Evolutionary conservation across 148 eudicot genomes (phyloP), one percentile per base, ranked within the genome.

Genomic region (Dianthus caryophyllus): DNA sequence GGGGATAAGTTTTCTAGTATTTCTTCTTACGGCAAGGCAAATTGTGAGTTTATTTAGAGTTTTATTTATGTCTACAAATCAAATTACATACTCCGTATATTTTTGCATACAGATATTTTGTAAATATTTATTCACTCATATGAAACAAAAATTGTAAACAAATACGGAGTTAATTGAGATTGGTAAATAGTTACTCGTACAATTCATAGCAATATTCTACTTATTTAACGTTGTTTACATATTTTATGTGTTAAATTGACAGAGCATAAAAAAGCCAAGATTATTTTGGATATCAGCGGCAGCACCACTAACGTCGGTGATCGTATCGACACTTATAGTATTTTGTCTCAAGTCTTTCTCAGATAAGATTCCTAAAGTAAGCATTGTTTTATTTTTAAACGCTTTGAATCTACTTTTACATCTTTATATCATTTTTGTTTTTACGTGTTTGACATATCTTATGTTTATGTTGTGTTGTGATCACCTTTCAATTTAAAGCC

Each of bases 221-320:
- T 47, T 24, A 14, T 64, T 9, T 56, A 10, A 1, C 71, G 4
- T 53, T 71, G 72, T 66, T 50, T 33, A 43, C 20, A 21, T 60
- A 25, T 55, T 30, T 36, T 8, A 20, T 61, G 48, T 38, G 5
- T 2, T 67, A 1, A 58, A 64, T 46, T 50, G 18, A 66, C 84
- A 92, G 96, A 87, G 91, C 79, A 57, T 74, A 71, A 84, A 65
- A 65, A 87, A 77, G 43, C 89, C 89, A 6, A 84, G 68, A 63
- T 79, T 85, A 26, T 92, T 92, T 64, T 92, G 97, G 97, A 41
- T 92, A 60, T 92, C 97, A 68, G 96, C 97, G 59, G 96, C 95
- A 22, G 92, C 97, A 17, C 98, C 98, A 7, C 76, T 94, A 64
- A 73, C 87, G 55, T 86, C 90, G 0, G 96, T 94, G 52, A 64